Conservation (phyloP, 2,329 filamentous ascomycete species). For the Fusarium drepaniforme region DNA sequence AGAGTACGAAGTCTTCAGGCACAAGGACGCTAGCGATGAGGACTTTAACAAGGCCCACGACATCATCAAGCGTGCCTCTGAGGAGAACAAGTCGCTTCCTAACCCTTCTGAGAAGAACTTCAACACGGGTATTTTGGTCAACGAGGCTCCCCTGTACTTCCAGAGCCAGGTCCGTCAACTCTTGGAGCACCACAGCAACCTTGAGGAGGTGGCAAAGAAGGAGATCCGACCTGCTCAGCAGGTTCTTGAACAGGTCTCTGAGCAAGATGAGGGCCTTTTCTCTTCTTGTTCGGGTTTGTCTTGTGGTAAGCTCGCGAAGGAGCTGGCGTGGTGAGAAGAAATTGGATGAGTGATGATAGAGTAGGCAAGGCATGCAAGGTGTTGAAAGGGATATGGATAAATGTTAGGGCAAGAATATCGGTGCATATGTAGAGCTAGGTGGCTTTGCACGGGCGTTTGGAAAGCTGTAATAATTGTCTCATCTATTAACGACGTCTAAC, state of each 20-base stretch:
- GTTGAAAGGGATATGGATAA: background rate
- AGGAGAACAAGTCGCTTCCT: slow-evolving; percentile 23
- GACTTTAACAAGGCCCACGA: slow-evolving; percentile 26
- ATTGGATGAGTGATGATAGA: background rate
- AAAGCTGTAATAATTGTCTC: background rate
- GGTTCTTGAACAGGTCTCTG: slow-evolving; percentile 20
- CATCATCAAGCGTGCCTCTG: slow-evolving; percentile 15
- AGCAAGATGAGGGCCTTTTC: slow-evolving; percentile 30
- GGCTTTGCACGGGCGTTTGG: background rate
- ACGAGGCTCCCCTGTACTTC: slow-evolving; percentile 25
- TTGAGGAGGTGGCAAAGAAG: slow-evolving; percentile 23
- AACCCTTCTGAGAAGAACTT: slow-evolving; percentile 23
- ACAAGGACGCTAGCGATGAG: slow-evolving; percentile 25
- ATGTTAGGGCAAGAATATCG: background rate
- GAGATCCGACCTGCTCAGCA: slow-evolving; percentile 36
- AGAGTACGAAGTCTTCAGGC: slow-evolving; percentile 34
- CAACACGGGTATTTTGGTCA: slow-evolving; percentile 6
- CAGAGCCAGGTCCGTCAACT: slow-evolving; percentile 34
- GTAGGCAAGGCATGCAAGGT: background rate
- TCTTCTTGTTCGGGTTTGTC: slow-evolving; percentile 30
- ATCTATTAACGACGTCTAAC: background rate
- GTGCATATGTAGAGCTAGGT: background rate
- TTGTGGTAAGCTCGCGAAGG: slow-evolving; percentile 27
- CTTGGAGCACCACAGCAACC: slow-evolving; percentile 29
- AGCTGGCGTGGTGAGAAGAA: slow-evolving; percentile 20